Conservation (phyloP, 2,329 filamentous ascomycete species). For the Mycosphaerelloides madeirae region DNA sequence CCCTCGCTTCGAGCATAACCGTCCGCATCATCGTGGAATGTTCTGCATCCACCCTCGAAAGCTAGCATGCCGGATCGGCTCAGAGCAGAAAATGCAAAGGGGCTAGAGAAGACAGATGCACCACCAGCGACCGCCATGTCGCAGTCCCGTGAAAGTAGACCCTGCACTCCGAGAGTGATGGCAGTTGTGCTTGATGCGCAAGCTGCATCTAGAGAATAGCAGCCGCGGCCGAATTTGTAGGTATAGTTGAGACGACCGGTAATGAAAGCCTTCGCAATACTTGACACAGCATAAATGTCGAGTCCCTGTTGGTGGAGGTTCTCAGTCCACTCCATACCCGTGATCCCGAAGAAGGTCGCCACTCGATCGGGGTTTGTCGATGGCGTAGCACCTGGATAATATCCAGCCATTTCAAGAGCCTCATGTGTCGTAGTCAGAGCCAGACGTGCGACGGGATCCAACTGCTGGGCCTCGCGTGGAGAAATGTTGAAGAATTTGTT, state of each 20-base stretch:
- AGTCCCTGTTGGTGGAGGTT: slow-evolving; percentile 7
- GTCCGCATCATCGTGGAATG: slow-evolving; percentile 3
- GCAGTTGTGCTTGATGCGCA: slow-evolving; percentile 27
- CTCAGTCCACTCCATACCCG: slow-evolving; percentile 14
- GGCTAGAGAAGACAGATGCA: slow-evolving; percentile 22
- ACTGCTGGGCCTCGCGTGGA: slow-evolving; percentile 16
- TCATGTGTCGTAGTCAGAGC: slow-evolving; percentile 2
- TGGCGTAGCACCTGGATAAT: slow-evolving; percentile 3
- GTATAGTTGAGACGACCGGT: slow-evolving; percentile 11
- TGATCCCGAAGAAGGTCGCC: slow-evolving; percentile 12
- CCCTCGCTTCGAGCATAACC: slow-evolving; percentile 32
- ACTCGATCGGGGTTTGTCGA: slow-evolving; percentile 3
- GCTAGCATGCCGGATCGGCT: slow-evolving; percentile 15
- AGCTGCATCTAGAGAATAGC: slow-evolving; percentile 28
- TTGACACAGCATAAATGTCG: slow-evolving; percentile 13
- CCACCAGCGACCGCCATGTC: slow-evolving; percentile 23
- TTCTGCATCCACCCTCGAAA: background rate
- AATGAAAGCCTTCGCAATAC: slow-evolving; percentile 26
- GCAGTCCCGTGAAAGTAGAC: slow-evolving; percentile 1
- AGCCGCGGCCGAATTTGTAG: slow-evolving; percentile 11
- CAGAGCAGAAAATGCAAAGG: slow-evolving; percentile 17
- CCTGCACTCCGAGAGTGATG: slow-evolving; percentile 1
- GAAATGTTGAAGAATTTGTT: slow-evolving; percentile 37
- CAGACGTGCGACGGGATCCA: slow-evolving; percentile 3
- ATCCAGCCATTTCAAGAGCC: slow-evolving; percentile 5